Base-by-base conservation (phyloP, 2,329 filamentous ascomycete species). In the Clarireedia paspali region DNA sequence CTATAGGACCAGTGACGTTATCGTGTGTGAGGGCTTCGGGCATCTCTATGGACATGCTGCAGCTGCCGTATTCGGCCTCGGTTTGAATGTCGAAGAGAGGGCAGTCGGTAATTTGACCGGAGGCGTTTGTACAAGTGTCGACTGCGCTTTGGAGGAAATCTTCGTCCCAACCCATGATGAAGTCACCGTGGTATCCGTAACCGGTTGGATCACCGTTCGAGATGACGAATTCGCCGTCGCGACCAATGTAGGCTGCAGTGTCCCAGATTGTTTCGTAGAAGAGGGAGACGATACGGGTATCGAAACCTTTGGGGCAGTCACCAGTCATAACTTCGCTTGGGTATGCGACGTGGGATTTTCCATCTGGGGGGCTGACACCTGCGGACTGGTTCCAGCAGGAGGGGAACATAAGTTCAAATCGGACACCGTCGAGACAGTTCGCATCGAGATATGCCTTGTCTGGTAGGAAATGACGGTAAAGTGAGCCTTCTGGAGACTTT, bases 261-360 rank as follows among this genome's bases (percentile, higher is more conserved):
- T 85, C 75, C 81, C 84, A 95, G 70, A 95, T 95, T 36, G 86
- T 89, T 75, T 96, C 90, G 69, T 80, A 96, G 70, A 95, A 86
- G 48, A 96, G 77, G 59, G 85, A 85, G 2, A 87, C 83, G 24
- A 94, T 70, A 56, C 88, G 85, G 17, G 77, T 78, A 12, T 83
- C 78, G 67, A 83, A 91, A 7, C 77, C 84, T 1, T 80, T 68
- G 0, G 91, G 90, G 71, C 91, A 96, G 39, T 75, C 75, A 34
- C 91, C 91, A 61, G 82, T 82, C 73, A 89, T 88, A 64, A 95
- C 85, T 12, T 86, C 75, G 63, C 82, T 79, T 1, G 90, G 89
- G 70, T 91, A 96, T 4, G 86, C 87, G 59, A 96, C 80, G 68
- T 96, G 82, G 34, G 74, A 77, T 60, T 75, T 75, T 71, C 84